These are phyloP conservation scores for Peterozyma toletana DNA, from an alignment of 805 yeast species.

Conservation along the genomic window DNA sequence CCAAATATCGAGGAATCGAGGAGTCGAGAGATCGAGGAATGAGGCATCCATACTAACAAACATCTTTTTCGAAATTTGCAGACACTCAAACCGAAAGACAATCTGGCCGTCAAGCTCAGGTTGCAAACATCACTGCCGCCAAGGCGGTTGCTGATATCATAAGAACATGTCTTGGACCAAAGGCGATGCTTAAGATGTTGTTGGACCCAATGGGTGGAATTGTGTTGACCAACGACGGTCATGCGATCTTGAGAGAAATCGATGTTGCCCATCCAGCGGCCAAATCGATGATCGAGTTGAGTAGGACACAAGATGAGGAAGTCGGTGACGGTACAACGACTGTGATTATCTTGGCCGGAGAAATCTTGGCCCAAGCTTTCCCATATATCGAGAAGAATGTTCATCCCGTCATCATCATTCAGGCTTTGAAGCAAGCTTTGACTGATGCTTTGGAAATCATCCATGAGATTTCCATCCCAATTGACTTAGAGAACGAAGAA, in stretches of 20 bases:
- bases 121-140: conserved; percentile 97
- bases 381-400: conserved; percentile 92
- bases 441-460: conserved; percentile 86
- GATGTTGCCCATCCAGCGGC: conserved; percentile 99
- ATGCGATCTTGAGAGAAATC: conserved; percentile 94
- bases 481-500: conserved; percentile 74
- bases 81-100: conserved; percentile 88
- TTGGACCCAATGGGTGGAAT: conserved; percentile 96
- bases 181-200: conserved; percentile 97
- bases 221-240: conserved; percentile 96
- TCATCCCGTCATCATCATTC: conserved; percentile 94
- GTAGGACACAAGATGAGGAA: conserved; percentile 97
- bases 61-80: background rate
- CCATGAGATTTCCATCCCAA: conserved; percentile 73
- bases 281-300: conserved; percentile 93
- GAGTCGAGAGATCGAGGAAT: conserved; percentile 9
- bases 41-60: conserved; percentile 5
- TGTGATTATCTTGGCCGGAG: conserved; percentile 95
- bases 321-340: conserved; percentile 99
- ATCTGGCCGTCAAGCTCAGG: conserved; percentile 94
- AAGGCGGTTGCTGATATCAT: conserved; percentile 97
- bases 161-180: conserved; percentile 97
- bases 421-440: conserved; percentile 86
- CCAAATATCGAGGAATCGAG: conserved; percentile 12
- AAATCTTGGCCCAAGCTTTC: conserved; percentile 88